phyloP scores from a whole-genome alignment of 768 basidiomycete species.

The Tubosaeta sp. region DNA sequence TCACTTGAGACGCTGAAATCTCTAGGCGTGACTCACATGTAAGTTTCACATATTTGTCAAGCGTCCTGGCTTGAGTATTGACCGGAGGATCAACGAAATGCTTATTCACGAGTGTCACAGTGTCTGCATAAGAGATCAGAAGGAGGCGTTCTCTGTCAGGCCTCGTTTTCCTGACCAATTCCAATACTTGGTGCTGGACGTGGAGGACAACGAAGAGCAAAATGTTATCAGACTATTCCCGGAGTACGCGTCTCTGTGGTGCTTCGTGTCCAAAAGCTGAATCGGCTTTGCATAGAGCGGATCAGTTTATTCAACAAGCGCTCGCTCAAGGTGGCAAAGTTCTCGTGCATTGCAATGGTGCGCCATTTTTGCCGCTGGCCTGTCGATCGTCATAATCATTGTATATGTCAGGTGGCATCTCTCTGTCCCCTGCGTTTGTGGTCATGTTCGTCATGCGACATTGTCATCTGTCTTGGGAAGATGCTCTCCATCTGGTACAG shows the following conservation, averaged over 20 bases:
- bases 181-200: conserved; percentile 74
- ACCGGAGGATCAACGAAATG: neutral
- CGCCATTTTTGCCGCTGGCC: conserved; percentile 13
- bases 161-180: conserved; percentile 82
- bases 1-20: conserved; percentile 61
- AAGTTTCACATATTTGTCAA: conserved; percentile 9
- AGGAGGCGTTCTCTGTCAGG: conserved; percentile 85
- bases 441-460: conserved; percentile 94
- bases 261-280: neutral
- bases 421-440: conserved; percentile 82
- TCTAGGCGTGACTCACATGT: conserved; percentile 84
- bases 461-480: conserved; percentile 78
- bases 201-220: conserved; percentile 91
- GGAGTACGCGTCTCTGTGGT: conserved; percentile 41
- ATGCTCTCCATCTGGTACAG: conserved; percentile 83
- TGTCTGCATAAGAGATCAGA: conserved; percentile 83
- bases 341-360: conserved; percentile 87
- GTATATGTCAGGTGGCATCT: conserved; percentile 65
- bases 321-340: conserved; percentile 60
- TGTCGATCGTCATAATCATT: neutral
- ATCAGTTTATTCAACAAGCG: conserved; percentile 69
- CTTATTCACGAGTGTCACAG: conserved; percentile 34
- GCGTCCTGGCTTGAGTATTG: neutral
- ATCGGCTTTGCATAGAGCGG: conserved; percentile 48
- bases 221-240: conserved; percentile 91